Base-by-base conservation (phyloP, 352 stramenopile species). In the Phytophthora ramorum region DNA sequence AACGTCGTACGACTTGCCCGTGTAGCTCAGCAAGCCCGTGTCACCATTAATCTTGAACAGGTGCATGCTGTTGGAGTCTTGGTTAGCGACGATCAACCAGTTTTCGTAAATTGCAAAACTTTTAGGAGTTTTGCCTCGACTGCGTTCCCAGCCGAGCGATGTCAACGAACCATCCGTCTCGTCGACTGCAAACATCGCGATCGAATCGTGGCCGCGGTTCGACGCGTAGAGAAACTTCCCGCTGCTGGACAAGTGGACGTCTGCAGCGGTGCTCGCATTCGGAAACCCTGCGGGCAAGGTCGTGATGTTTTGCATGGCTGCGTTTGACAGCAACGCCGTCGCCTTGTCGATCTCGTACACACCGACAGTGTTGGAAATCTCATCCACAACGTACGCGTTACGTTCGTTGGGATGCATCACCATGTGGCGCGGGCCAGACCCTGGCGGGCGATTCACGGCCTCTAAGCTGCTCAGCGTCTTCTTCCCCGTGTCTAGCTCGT, bases 131-230 rank as follows among this genome's bases (percentile, higher is more conserved):
- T 76, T 64, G 19, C 80, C 80, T 13, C 73, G 70, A 14, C 67
- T 78, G 10, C 24, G 52, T 46, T 78, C 67, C 59, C 66, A 70
- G 26, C 65, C 75, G 4, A 82, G 20, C 0, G 52, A 13, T 41
- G 69, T 65, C 45, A 87, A 52, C 45, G 66, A 61, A 10, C 69
- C 73, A 30, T 69, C 40, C 26, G 47, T 40, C 24, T 58, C 46
- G 30, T 63, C 48, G 43, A 89, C 49, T 17, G 50, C 47, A 63
- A 84, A 89, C 14, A 82, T 79, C 14, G 78, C 73, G 37, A 90
- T 84, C 30, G 73, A 83, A 57, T 90, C 66, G 70, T 90, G 76
- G 20, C 69, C 74, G 47, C 78, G 81, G 64, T 87, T 90, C n/a
- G 81, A 88, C n/a, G 69, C 56, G 66, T 85, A 90, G 12, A 90